Conservation (phyloP, 768 basidiomycete genomes). For the Pholiota molesta region DNA sequence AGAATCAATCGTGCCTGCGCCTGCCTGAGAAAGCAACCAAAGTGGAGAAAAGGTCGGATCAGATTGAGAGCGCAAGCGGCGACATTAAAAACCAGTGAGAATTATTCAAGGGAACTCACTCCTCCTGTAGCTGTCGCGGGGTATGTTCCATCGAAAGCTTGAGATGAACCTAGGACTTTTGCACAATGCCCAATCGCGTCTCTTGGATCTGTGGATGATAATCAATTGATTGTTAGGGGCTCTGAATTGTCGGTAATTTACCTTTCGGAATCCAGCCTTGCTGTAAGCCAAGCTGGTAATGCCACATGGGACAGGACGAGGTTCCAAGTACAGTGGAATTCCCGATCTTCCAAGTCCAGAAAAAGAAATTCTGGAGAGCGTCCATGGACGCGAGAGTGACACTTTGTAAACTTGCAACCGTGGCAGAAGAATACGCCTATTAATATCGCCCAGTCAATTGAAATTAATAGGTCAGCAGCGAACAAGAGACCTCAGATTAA, state of each 20-base stretch:
- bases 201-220: constrained; percentile 39
- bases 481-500: constrained; percentile 5
- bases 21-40: constrained; percentile 34
- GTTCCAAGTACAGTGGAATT: constrained; percentile 71
- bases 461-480: constrained; percentile 6
- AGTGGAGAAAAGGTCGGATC: constrained; percentile 12
- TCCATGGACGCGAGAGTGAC: constrained; percentile 86
- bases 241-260: constrained; percentile 23
- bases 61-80: background rate
- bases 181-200: constrained; percentile 50
- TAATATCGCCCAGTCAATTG: constrained; percentile 12
- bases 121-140: constrained; percentile 75
- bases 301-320: constrained; percentile 80
- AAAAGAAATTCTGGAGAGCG: constrained; percentile 90
- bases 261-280: constrained; percentile 88
- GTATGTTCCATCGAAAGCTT: constrained; percentile 55
- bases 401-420: constrained; percentile 60
- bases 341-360: constrained; percentile 97
- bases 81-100: constrained; percentile 3
- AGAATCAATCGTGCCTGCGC: constrained; percentile 62
- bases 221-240: background rate
- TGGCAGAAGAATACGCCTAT: constrained; percentile 57
- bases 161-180: constrained; percentile 36
- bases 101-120: constrained; percentile 26
- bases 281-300: constrained; percentile 84